phyloP scores from a whole-genome alignment of 2,329 filamentous ascomycete genomes.

The Chrysosporium keratinophilum region DNA sequence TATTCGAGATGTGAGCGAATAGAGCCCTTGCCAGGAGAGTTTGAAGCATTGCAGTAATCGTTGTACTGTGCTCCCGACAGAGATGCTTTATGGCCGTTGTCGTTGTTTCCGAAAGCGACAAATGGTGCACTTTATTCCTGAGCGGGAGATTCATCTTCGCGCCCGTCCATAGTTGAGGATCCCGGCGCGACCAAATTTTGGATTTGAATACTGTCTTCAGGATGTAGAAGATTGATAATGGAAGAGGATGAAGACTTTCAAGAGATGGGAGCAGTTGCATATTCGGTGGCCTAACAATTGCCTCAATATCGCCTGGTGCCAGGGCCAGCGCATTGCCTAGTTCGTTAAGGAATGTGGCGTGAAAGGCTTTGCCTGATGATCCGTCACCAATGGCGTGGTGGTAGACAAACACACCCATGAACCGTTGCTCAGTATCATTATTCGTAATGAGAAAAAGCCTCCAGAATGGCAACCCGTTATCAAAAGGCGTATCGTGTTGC shows the following conservation, averaged over 20 bases:
- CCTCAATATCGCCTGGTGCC: not conserved
- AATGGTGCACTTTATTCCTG: constrained; percentile 23
- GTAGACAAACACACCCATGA: constrained; percentile 39
- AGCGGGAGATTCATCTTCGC: constrained; percentile 20
- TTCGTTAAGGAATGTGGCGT: constrained; percentile 33
- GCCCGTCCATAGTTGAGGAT: constrained; percentile 31
- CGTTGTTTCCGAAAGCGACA: constrained; percentile 25
- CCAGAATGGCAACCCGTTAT: constrained; percentile 35
- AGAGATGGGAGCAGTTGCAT: constrained; percentile 32
- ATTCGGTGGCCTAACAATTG: constrained; percentile 19
- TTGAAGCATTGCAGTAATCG: constrained; percentile 35
- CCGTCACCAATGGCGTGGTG: constrained; percentile 43
- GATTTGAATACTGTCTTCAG: constrained; percentile 26
- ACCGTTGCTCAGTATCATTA: constrained; percentile 19
- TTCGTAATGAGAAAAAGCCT: constrained; percentile 33
- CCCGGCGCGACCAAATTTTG: constrained; percentile 24
- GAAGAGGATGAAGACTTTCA: constrained; percentile 33
- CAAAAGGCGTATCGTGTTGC: constrained; percentile 36
- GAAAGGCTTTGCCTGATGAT: constrained; percentile 37
- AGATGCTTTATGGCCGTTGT: constrained; percentile 24
- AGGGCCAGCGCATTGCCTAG: constrained; percentile 16
- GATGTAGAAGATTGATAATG: constrained; percentile 30
- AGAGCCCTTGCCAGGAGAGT: constrained; percentile 31
- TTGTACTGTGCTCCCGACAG: constrained; percentile 32
- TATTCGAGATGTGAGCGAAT: constrained; percentile 25